Conservation (phyloP, 371 early-diverging fungal genomes). For the Lichtheimia hyalospora region DNA sequence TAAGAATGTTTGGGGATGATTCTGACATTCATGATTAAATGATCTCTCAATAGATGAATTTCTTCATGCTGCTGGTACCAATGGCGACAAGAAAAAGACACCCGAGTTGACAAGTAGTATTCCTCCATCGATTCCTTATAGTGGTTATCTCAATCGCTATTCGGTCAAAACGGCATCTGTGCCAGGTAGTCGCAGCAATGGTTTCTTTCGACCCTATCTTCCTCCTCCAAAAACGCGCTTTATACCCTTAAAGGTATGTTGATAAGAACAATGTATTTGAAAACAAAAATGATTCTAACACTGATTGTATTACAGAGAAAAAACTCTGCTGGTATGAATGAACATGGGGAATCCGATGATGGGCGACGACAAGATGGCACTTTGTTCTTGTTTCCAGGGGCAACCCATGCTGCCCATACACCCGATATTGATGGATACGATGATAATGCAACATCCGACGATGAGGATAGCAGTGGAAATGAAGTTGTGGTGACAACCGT, state of each 20-base stretch:
- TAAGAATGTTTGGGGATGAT: neutral
- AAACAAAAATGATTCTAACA: no score
- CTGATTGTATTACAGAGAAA: neutral
- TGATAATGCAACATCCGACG: neutral
- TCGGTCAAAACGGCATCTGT: slow-evolving; percentile 36
- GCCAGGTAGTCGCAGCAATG: slow-evolving; percentile 13
- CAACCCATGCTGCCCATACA: neutral
- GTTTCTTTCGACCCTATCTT: slow-evolving; percentile 51
- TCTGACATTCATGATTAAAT: neutral
- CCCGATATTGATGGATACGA: neutral
- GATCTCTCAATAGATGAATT: no score
- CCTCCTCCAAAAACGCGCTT: slow-evolving; percentile 51
- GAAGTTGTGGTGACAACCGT: slow-evolving; percentile 53
- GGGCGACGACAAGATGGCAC: neutral
- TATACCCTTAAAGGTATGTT: slow-evolving; percentile 33
- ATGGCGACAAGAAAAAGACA: neutral
- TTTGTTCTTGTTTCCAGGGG: slow-evolving; percentile 4
- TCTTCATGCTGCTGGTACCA: no score
- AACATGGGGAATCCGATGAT: neutral
- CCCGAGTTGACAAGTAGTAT: slow-evolving; percentile 19
- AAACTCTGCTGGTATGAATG: neutral
- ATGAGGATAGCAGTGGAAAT: slow-evolving; percentile 24
- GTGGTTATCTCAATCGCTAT: slow-evolving; percentile 63
- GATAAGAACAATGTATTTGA: no score
- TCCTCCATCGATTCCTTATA: slow-evolving; percentile 71